Evolutionary conservation across 805 yeast species (phyloP), one percentile per base, ranked within the genome.

Genomic region (Zygoascus bituminiphila): DNA sequence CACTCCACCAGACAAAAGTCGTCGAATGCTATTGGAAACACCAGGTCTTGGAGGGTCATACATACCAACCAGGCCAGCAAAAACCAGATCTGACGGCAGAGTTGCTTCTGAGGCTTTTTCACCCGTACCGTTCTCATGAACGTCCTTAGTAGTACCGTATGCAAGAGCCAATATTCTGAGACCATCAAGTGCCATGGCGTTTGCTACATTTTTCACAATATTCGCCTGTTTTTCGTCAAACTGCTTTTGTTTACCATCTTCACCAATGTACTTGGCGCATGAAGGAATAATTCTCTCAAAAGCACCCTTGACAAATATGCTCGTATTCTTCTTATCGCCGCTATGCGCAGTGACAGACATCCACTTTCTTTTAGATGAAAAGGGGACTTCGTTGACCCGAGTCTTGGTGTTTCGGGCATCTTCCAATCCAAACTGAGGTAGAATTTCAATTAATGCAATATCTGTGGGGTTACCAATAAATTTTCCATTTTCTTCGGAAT

Each of bases 31-130:
- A 44, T 74, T 70, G 44, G 78, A 76, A 2, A 93, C 98, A 53
- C 83, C 81, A 8, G 89, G 84, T 60, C 98, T 79, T 49, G 99
- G 99, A 8, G 99, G 99, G 67, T 93, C 99, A 59, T 87, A 88
- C 95, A 93, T 88, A 48, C 96, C 98, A 54, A 88, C 74, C 41
- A 93, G 68, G 10, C 99, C 99, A 55, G 85, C 76, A 61, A 91
- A 91, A 1, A 78, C 72, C 56, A 93, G 72, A 23, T 78, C 82
- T 0, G 72, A 57, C 12, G 89, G 58, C 84, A 51, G 29, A 29
- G 44, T 48, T 53, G 48, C 36, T 24, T 35, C 45, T n/a, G 21
- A 21, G 4, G 40, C 22, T 19, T 44, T 21, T 36, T 44, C 24
- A 9, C 22, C 35, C 7, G 44, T 7, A 17, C 44, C 21, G 15